Evolutionary conservation across 1,284 basidiomycete genomes (phyloP).

Genomic region (Tilletia walkeri): DNA sequence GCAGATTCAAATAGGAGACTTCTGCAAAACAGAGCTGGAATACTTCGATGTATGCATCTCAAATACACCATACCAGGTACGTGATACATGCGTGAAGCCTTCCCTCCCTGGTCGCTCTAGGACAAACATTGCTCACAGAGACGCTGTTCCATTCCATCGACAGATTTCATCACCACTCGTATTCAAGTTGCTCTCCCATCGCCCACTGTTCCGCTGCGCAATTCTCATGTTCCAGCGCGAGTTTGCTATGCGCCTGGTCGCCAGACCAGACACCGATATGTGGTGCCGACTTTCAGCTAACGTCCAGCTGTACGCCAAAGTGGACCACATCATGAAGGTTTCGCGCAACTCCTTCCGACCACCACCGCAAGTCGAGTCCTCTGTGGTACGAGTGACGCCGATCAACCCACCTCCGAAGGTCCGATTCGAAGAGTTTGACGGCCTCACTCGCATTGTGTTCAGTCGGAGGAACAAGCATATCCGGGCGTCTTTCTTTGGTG

Average conservation of each 20-base stretch:
- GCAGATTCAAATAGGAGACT: constrained; percentile 91
- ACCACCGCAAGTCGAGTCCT: constrained; percentile 89
- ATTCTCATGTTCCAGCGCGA: constrained; percentile 99
- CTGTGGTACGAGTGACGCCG: constrained; percentile 86
- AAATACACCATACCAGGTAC: constrained; percentile 91
- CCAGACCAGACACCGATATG: constrained; percentile 75
- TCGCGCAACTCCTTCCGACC: constrained; percentile 94
- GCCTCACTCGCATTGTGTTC: constrained; percentile 85
- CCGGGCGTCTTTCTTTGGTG: constrained; percentile 75
- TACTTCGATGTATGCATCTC: constrained; percentile 99
- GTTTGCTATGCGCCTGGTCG: constrained; percentile 89
- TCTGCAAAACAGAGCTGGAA: constrained; percentile 91
- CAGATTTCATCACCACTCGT: constrained; percentile 93
- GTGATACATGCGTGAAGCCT: constrained; percentile 24
- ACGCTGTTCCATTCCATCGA: not conserved
- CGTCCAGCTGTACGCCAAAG: constrained; percentile 91
- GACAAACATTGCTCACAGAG: too few species aligned
- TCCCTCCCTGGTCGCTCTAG: not conserved
- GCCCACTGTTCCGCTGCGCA: constrained; percentile 86
- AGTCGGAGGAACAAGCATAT: constrained; percentile 85
- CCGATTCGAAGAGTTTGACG: constrained; percentile 96
- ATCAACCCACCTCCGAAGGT: constrained; percentile 92
- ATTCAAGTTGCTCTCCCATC: constrained; percentile 93
- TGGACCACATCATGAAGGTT: constrained; percentile 95
- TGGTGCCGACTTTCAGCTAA: constrained; percentile 96